Evolutionary conservation across 2,329 filamentous ascomycete species (phyloP).

Genomic region (Colletotrichum chrysophilum): DNA sequence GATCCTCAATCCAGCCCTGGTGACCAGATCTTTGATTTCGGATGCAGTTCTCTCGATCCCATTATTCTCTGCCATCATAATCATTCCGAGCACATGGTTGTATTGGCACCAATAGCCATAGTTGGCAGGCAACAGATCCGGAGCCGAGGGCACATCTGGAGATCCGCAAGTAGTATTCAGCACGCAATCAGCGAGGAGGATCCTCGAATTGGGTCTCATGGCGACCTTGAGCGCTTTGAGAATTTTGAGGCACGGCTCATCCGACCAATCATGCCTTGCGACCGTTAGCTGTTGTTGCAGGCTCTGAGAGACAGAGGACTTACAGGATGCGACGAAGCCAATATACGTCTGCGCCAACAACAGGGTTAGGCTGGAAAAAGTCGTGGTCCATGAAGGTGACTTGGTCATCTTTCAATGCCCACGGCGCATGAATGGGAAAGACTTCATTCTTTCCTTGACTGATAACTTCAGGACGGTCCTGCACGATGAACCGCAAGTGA

Average conservation of each 20-base stretch:
- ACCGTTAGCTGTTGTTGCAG: neutral
- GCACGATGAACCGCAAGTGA: conserved; percentile 36
- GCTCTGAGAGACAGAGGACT: neutral
- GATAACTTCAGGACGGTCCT: conserved; percentile 36
- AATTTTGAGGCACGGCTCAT: conserved; percentile 35
- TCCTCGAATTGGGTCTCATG: conserved; percentile 24
- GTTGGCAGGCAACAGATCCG: conserved; percentile 35
- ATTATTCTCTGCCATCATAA: conserved; percentile 38
- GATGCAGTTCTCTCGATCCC: conserved; percentile 39
- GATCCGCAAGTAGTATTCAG: conserved; percentile 38
- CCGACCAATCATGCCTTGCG: conserved; percentile 36
- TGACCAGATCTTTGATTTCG: conserved; percentile 31
- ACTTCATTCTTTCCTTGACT: conserved; percentile 28
- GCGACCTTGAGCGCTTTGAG: conserved; percentile 14
- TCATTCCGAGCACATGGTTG: conserved; percentile 34
- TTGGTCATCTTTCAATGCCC: neutral
- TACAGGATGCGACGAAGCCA: conserved; percentile 32
- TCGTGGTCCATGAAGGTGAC: conserved; percentile 31
- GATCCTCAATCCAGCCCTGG: conserved; percentile 32
- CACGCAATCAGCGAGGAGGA: conserved; percentile 34
- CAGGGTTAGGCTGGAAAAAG: conserved; percentile 37
- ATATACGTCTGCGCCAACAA: conserved; percentile 33
- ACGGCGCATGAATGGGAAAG: conserved; percentile 33
- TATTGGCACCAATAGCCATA: conserved; percentile 37
- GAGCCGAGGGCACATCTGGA: conserved; percentile 31